A percentile compares a stretch with the other conserved stretches of the same genome.
These are phyloP conservation scores for Ceratocystis cubensis DNA, from an alignment of 2,329 filamentous ascomycete genomes.

Conservation along the genomic window DNA sequence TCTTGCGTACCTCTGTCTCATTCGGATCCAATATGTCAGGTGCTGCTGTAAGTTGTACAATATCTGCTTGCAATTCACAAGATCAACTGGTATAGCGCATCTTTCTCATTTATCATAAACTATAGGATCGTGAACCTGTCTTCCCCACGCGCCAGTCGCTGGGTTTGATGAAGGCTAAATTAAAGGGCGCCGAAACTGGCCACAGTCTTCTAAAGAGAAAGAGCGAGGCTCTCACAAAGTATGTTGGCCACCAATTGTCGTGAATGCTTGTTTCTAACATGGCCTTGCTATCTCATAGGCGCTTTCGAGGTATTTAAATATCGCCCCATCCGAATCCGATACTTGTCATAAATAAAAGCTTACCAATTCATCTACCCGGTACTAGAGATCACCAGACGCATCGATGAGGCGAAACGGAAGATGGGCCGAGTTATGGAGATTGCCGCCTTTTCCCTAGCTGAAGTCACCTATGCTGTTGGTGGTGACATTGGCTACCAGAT, in stretches of 20 bases:
- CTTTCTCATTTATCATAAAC: slow-evolving; percentile 1
- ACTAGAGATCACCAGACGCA: slow-evolving; percentile 88
- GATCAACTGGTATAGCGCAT: not conserved
- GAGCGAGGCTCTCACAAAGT: slow-evolving; percentile 97
- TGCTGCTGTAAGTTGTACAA: slow-evolving; percentile 29
- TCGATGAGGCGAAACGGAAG: slow-evolving; percentile 97
- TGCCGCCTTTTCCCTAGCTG: slow-evolving; percentile 89
- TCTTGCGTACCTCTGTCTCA: not conserved
- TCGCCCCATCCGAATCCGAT: not conserved
- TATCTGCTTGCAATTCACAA: not conserved
- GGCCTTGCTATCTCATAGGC: slow-evolving; percentile 38
- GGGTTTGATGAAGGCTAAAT: slow-evolving; percentile 93
- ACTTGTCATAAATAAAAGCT: not conserved
- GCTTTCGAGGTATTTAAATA: slow-evolving; percentile 59
- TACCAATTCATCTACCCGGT: slow-evolving; percentile 19
- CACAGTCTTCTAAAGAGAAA: slow-evolving; percentile 95
- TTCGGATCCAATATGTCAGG: slow-evolving; percentile 29
- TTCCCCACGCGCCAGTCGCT: slow-evolving; percentile 96
- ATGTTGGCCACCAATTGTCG: slow-evolving; percentile 28
- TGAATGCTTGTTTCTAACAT: slow-evolving; percentile 2
- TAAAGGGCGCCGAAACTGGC: slow-evolving; percentile 83
- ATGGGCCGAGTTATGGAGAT: slow-evolving; percentile 99
- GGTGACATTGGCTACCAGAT: slow-evolving; percentile 95
- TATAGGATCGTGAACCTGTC: slow-evolving; percentile 81
- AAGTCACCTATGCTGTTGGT: slow-evolving; percentile 93